Evolutionary conservation across 164 flowering plant species (phyloP).

Genomic region (Macadamia tetraphylla): DNA sequence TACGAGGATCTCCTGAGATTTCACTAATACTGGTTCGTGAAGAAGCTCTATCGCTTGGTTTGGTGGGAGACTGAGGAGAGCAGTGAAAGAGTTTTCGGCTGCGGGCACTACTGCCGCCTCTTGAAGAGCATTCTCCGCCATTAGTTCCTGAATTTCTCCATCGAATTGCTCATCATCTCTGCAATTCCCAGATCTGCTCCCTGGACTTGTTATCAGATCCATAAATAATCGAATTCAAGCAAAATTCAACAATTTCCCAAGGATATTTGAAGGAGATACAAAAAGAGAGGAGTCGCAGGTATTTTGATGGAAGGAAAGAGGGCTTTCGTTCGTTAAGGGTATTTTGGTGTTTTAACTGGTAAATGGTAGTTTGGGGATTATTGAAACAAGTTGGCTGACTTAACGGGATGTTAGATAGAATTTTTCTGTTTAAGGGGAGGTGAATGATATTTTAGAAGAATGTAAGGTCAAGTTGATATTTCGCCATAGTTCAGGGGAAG

Average conservation of each 20-base stretch:
- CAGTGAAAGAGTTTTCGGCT: constrained; percentile 66
- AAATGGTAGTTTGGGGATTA: no score
- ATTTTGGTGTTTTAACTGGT: no score
- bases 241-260: background rate
- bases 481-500: no score
- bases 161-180: constrained; percentile 14
- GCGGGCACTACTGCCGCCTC: constrained; percentile 19
- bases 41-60: constrained; percentile 69
- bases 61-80: constrained; percentile 68
- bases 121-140: constrained; percentile 10
- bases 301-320: no score
- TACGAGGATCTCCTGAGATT: constrained; percentile 10
- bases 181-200: constrained; percentile 2
- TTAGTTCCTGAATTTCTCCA: constrained; percentile 28
- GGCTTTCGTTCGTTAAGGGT: no score
- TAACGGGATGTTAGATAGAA: no score
- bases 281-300: no score
- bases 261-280: no score
- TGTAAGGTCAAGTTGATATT: no score
- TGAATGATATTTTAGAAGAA: no score
- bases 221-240: background rate
- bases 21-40: constrained; percentile 30
- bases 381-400: no score
- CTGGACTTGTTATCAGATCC: background rate
- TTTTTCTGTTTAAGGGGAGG: no score